Conservation (phyloP, 176 grass and related monocot genomes). For the Oryza glaberrima region DNA sequence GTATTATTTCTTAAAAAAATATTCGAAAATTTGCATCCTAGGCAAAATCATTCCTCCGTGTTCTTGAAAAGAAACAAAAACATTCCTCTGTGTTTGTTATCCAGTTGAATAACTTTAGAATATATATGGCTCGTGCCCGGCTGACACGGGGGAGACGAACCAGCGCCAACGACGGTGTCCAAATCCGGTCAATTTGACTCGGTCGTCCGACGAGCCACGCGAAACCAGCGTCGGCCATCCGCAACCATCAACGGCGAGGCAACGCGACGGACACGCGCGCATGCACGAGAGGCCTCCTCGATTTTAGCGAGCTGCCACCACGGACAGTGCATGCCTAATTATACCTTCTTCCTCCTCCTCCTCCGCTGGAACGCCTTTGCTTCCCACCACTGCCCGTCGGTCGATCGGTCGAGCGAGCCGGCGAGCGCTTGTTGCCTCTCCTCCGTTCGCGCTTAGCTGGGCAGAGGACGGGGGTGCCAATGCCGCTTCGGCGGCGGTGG, state of each 20-base stretch:
- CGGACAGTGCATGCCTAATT: slow-evolving; percentile 56
- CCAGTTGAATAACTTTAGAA: not conserved
- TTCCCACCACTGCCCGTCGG: slow-evolving; percentile 42
- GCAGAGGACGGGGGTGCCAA: not conserved
- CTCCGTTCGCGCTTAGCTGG: no score
- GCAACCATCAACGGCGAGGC: slow-evolving; percentile 1
- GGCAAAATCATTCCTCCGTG: not conserved
- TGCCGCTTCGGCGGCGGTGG: slow-evolving; percentile 40
- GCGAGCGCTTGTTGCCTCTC: not conserved
- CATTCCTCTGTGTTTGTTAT: not conserved
- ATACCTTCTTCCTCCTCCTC: slow-evolving; percentile 46
- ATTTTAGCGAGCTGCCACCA: slow-evolving; percentile 45
- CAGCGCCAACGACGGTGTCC: slow-evolving; percentile 14
- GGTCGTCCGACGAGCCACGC: slow-evolving; percentile 24
- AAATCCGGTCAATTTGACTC: slow-evolving; percentile 45
- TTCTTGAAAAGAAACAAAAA: no score
- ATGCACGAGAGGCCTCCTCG: slow-evolving; percentile 12
- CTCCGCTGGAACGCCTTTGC: slow-evolving; percentile 50
- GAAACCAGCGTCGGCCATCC: slow-evolving; percentile 15
- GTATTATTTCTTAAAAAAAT: no score
- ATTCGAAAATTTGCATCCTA: not conserved
- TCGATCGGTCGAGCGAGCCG: not conserved
- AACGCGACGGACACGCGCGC: not conserved
- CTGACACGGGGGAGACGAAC: not conserved
- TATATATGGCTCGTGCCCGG: not conserved